Percentiles rank a stretch among this genome's conserved stretches.
These are phyloP conservation scores for Hymenoscyphus linearis DNA, from an alignment of 2,329 filamentous ascomycete species.

Conservation along the genomic window DNA sequence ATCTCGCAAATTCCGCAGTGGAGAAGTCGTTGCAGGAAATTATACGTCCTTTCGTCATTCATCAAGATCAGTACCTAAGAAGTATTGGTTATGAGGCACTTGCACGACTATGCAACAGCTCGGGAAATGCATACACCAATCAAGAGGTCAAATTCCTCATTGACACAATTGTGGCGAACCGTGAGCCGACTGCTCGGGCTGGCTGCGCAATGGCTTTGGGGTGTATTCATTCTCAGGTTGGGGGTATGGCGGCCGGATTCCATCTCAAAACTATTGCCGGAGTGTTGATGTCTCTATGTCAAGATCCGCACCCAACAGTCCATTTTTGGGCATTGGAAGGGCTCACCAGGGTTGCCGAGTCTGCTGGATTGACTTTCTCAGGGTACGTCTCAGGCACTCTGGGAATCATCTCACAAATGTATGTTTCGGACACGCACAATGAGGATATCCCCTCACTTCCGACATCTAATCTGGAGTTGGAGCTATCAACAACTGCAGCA, in stretches of 20 bases:
- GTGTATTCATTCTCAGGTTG: constrained; percentile 89
- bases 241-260: constrained; percentile 94
- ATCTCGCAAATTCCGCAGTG: constrained; percentile 68
- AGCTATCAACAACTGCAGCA: constrained; percentile 74
- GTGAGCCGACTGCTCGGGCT: constrained; percentile 87
- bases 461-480: constrained; percentile 86
- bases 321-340: constrained; percentile 96
- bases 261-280: constrained; percentile 97
- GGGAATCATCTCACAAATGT: constrained; percentile 90
- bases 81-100: constrained; percentile 80
- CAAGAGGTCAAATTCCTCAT: constrained; percentile 86
- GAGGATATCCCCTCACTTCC: constrained; percentile 72
- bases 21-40: constrained; percentile 81
- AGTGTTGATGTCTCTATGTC: constrained; percentile 95
- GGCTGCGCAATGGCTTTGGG: constrained; percentile 93
- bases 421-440: constrained; percentile 87
- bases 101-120: constrained; percentile 69
- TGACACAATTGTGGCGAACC: constrained; percentile 88
- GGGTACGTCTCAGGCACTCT: constrained; percentile 84
- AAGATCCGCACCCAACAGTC: constrained; percentile 89
- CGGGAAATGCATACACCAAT: constrained; percentile 85
- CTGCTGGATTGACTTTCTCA: constrained; percentile 87
- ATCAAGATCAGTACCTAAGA: constrained; percentile 81
- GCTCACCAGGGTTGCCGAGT: constrained; percentile 79
- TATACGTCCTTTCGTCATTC: constrained; percentile 65